Conservation (phyloP, 495 filamentous ascomycete species). For the Penicillium subrubescens region DNA sequence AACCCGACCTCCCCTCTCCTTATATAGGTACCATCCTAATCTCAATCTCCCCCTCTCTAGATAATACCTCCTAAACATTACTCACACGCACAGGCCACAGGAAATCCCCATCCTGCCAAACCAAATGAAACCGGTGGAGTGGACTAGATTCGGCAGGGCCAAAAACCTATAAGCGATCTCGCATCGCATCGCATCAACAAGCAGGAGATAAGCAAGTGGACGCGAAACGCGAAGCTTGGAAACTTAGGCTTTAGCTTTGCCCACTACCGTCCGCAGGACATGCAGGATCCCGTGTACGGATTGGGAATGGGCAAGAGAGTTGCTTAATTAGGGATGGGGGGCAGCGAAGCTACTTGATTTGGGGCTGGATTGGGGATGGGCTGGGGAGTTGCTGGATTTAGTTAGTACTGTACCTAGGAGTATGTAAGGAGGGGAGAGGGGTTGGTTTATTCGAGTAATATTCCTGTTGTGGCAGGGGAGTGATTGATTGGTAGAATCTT, state of each 20-base stretch:
- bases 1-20: not conserved
- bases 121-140: no score
- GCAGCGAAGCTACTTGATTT: slow-evolving; percentile 16
- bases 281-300: slow-evolving; percentile 12
- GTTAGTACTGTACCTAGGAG: not conserved
- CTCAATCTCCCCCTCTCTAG: not conserved
- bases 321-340: slow-evolving; percentile 7
- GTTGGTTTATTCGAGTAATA: not conserved
- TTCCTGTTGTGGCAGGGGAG: not conserved
- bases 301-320: slow-evolving; percentile 7
- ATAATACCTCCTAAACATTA: not conserved
- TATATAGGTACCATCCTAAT: not conserved
- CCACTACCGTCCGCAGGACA: not conserved
- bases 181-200: slow-evolving; percentile 1
- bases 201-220: slow-evolving; percentile 5
- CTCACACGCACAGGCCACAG: not conserved
- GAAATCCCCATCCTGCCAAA: not conserved
- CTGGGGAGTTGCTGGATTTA: not conserved
- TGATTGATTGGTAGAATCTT: not conserved
- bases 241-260: no score
- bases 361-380: not conserved
- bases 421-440: no score
- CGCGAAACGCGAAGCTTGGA: not conserved
- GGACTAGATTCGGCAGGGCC: not conserved
- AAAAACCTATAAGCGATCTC: not conserved